Evolutionary conservation across 192 early-diverging fungal species (phyloP).

Genomic region (Backusella circina): DNA sequence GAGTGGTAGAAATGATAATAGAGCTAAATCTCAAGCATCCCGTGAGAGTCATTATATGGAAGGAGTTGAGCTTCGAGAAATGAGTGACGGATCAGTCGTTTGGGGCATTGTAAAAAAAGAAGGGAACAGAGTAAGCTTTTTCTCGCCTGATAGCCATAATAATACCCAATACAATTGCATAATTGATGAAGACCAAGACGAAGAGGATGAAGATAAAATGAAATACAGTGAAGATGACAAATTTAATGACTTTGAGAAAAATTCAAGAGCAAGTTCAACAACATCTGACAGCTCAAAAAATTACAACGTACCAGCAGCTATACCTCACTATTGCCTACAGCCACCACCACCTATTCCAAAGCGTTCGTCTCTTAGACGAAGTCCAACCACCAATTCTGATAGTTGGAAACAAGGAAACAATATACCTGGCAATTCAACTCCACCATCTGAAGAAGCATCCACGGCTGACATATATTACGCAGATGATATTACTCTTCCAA

Average conservation of each 20-base stretch:
- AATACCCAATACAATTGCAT: constrained; percentile 12
- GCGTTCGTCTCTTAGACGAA: constrained; percentile 16
- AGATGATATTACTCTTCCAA: constrained; percentile 2
- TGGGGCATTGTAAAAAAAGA: constrained; percentile 31
- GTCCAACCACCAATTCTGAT: not conserved
- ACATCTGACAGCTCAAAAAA: not conserved
- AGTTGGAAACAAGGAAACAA: not conserved
- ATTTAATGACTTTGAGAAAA: not conserved
- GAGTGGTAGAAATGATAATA: not conserved
- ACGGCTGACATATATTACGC: constrained; percentile 6
- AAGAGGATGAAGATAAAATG: constrained; percentile 9
- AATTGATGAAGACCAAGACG: not conserved
- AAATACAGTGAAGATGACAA: not conserved
- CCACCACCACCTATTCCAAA: constrained; percentile 25
- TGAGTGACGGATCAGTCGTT: constrained; percentile 32
- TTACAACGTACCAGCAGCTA: not conserved
- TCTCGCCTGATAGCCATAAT: not conserved
- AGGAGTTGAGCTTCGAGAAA: constrained; percentile 35
- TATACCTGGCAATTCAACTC: not conserved
- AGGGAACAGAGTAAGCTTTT: constrained; percentile 24
- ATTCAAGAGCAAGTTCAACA: not conserved
- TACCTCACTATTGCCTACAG: not conserved
- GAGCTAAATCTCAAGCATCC: not conserved
- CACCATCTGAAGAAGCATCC: not conserved
- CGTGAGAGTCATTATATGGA: constrained; percentile 12